A percentile compares a stretch with the other conserved stretches of the same genome.
Conservation (phyloP, 2,329 filamentous ascomycete species). For the Scorias spongiosa region DNA sequence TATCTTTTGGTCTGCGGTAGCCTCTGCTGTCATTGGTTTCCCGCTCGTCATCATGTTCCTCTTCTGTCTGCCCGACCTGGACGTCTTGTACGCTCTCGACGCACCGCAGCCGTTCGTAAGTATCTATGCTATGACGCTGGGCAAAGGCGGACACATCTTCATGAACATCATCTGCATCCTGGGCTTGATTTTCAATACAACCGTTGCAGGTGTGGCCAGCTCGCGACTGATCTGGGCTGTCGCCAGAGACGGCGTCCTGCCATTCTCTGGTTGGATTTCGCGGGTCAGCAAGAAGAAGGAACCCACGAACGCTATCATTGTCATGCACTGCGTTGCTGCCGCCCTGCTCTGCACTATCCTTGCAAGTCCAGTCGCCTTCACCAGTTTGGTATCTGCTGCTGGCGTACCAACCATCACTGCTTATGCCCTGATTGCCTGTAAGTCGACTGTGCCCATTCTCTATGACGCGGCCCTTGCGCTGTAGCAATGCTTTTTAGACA, state of each 20-base stretch:
- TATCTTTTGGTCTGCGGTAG: conserved; percentile 46
- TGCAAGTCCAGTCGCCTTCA: conserved; percentile 32
- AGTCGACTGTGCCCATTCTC: not conserved
- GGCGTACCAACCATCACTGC: conserved; percentile 25
- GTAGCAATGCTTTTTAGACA: not conserved
- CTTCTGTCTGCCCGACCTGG: conserved; percentile 41
- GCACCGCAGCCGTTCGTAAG: conserved; percentile 44
- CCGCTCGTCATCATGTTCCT: conserved; percentile 42
- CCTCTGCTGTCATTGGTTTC: conserved; percentile 41
- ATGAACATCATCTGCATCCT: conserved; percentile 44
- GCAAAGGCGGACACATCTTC: conserved; percentile 41
- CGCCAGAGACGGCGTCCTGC: conserved; percentile 44
- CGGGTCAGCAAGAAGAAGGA: conserved; percentile 38
- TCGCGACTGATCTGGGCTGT: conserved; percentile 49
- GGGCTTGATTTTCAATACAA: conserved; percentile 39
- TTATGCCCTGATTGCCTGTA: conserved; percentile 21
- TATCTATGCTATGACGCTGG: conserved; percentile 42
- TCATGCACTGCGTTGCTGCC: conserved; percentile 40
- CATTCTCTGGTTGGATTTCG: conserved; percentile 44
- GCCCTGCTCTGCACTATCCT: conserved; percentile 45
- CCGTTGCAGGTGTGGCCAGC: conserved; percentile 43
- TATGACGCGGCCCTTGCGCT: not conserved
- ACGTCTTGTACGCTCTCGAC: conserved; percentile 37
- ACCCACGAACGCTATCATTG: conserved; percentile 44
- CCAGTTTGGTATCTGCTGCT: conserved; percentile 23